Conservation (phyloP, 306 rosid genomes). For the Alnus glutinosa region DNA sequence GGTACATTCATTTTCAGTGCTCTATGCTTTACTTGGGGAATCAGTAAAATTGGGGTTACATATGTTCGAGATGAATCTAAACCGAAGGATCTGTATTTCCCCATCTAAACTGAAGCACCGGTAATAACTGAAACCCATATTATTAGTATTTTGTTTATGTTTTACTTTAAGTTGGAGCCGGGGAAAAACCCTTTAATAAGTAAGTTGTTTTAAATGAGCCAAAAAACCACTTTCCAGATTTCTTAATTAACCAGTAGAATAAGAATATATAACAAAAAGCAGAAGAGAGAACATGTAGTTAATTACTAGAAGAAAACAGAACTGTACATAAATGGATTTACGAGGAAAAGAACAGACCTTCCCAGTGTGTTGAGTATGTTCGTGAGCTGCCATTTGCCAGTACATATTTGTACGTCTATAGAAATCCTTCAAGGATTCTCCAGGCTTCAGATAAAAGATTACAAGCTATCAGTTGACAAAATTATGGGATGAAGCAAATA, state of each 20-base stretch:
- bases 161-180: not conserved
- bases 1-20: conserved; percentile 3
- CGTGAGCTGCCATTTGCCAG: conserved; percentile 99
- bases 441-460: conserved; percentile 57
- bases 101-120: not conserved
- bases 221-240: not conserved
- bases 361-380: conserved; percentile 98
- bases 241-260: not conserved
- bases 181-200: not conserved
- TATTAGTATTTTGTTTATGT: not conserved
- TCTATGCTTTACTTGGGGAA: not conserved
- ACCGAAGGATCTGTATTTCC: conserved; percentile 1
- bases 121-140: not conserved
- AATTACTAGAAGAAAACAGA: not conserved
- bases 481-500: conserved; percentile 20
- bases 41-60: conserved; percentile 12
- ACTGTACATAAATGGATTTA: not conserved
- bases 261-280: not conserved
- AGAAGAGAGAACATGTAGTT: conserved; percentile 16
- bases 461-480: conserved; percentile 34
- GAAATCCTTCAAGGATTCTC: conserved; percentile 87
- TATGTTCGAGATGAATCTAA: not conserved
- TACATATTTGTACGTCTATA: conserved; percentile 86
- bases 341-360: conserved; percentile 47
- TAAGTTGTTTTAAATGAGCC: not conserved